Conservation (phyloP, 78 protist species). For the Dictyostelium citrinum region DNA sequence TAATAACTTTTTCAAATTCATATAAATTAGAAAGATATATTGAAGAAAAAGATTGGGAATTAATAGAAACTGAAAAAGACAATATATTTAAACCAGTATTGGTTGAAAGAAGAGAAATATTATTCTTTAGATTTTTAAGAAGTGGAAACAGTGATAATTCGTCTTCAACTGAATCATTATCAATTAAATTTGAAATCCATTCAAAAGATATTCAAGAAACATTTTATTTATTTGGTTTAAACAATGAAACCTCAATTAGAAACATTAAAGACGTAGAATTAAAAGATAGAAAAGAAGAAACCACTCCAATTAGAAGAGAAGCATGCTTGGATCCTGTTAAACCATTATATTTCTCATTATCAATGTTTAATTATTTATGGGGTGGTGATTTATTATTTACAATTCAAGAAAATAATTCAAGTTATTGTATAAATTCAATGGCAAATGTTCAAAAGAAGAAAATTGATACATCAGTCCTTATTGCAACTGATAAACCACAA, state of each 20-base stretch:
- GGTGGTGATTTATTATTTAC: background rate
- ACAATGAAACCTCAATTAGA: background rate
- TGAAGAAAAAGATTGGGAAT: background rate
- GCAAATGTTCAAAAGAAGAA: background rate
- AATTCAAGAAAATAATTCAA: background rate
- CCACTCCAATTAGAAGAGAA: background rate
- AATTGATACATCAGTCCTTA: background rate
- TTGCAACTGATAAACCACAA: background rate
- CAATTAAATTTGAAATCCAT: background rate
- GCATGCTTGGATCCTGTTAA: background rate
- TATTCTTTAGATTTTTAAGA: background rate
- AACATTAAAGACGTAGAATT: background rate
- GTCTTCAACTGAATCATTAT: background rate
- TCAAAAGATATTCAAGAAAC: constrained; percentile 3
- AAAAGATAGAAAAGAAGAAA: background rate
- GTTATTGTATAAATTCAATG: background rate
- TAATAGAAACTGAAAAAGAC: background rate
- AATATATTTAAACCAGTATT: background rate
- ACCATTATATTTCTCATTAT: background rate
- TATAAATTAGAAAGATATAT: background rate
- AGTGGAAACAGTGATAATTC: background rate
- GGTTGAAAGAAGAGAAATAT: background rate
- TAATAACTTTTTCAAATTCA: background rate
- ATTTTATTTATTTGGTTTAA: background rate
- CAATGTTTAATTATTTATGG: constrained; percentile 7